phyloP scores from a whole-genome alignment of 768 basidiomycete species.

The Tulasnella sp. region DNA sequence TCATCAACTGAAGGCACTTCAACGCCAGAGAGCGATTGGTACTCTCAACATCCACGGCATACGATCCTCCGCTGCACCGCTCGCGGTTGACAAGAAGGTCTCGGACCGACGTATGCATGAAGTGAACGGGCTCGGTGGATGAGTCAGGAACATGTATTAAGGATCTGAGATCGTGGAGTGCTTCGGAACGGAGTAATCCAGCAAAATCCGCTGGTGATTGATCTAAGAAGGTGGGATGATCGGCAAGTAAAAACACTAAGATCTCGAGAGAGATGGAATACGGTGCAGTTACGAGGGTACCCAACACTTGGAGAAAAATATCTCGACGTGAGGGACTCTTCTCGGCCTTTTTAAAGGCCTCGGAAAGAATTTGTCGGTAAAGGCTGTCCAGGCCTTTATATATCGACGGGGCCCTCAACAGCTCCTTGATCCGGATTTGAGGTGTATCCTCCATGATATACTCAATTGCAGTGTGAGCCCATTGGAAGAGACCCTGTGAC shows the following conservation, averaged over 20 bases:
- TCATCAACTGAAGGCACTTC: neutral
- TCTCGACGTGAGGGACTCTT: neutral
- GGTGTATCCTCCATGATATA: neutral
- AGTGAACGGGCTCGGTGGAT: neutral
- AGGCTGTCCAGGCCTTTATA: neutral
- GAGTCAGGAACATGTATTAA: neutral
- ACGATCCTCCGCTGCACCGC: neutral
- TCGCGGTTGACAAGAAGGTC: neutral
- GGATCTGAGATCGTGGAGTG: neutral
- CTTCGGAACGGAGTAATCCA: neutral
- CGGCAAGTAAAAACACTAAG: neutral
- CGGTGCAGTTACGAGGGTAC: neutral
- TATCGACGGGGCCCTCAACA: neutral
- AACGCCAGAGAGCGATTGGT: neutral
- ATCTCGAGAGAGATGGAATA: neutral
- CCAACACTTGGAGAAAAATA: neutral
- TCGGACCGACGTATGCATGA: neutral
- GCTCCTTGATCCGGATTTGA: neutral
- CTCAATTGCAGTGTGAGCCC: neutral
- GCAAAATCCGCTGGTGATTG: neutral
- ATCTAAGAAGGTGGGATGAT: neutral
- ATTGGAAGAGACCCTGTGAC: neutral
- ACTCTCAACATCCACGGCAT: neutral
- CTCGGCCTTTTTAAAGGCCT: neutral
- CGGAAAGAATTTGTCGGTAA: neutral